Conservation (phyloP, 495 filamentous ascomycete genomes). For the Lophiotrema nucula region DNA sequence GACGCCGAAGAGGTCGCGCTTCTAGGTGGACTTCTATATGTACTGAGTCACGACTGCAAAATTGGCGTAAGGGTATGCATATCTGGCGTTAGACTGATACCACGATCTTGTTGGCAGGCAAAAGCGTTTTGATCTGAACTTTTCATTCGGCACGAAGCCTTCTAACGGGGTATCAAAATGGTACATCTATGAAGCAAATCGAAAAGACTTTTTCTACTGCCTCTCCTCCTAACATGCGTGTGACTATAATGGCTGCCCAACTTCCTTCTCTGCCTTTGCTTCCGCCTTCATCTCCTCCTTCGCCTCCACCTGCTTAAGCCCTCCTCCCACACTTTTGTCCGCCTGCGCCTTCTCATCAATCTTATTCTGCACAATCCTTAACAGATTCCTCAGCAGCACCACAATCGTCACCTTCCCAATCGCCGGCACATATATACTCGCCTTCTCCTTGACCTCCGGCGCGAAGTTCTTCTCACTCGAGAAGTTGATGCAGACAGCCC, state of each 20-base stretch:
- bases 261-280: background rate
- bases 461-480: conserved; percentile 95
- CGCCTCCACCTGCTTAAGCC: no score
- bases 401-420: conserved; percentile 98
- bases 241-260: no score
- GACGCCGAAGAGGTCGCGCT: conserved; percentile 17
- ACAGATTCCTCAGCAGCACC: conserved; percentile 80
- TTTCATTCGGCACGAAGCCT: conserved; percentile 2
- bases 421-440: conserved; percentile 93
- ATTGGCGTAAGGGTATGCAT: background rate
- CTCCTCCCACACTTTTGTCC: background rate
- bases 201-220: background rate
- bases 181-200: background rate
- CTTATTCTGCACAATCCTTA: conserved; percentile 49
- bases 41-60: background rate
- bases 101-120: background rate
- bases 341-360: conserved; percentile 14
- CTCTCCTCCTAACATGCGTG: no score
- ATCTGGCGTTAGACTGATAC: conserved; percentile 17
- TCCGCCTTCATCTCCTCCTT: background rate
- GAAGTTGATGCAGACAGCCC: conserved; percentile 96
- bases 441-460: conserved; percentile 82
- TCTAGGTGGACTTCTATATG: background rate
- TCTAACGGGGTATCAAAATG: conserved; percentile 7
- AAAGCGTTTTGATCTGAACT: background rate